Evolutionary conservation across 441 rosid species (phyloP).

Genomic region (Francoa sonchifolia): DNA sequence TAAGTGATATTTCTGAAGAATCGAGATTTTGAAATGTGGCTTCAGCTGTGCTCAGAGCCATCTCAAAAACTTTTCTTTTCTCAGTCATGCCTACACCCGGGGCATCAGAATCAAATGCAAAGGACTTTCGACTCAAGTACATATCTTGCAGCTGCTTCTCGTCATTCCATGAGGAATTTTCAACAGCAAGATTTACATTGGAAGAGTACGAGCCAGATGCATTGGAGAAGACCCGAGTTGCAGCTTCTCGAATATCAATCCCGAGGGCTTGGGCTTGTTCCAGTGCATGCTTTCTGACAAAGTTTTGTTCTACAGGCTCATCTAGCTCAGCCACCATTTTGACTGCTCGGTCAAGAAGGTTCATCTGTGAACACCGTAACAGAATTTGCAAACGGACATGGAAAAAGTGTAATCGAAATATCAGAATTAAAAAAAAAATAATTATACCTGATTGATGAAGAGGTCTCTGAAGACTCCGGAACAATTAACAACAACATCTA

Average conservation of each 20-base stretch:
- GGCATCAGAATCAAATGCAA: conserved; percentile 85
- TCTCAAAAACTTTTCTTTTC: conserved; percentile 82
- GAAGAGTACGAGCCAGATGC: conserved; percentile 93
- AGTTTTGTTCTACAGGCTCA: conserved; percentile 79
- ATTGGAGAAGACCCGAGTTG: conserved; percentile 80
- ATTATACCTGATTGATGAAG: conserved; percentile 80
- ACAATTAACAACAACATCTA: conserved; percentile 95
- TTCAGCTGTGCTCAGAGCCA: conserved; percentile 91
- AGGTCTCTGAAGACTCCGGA: conserved; percentile 98
- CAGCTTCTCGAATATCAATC: conserved; percentile 73
- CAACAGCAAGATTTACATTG: conserved; percentile 83
- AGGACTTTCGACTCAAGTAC: conserved; percentile 92
- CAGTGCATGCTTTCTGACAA: conserved; percentile 76
- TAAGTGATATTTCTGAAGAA: conserved; percentile 89
- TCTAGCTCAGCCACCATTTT: conserved; percentile 98
- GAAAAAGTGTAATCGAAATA: neutral
- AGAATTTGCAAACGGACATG: conserved; percentile 7
- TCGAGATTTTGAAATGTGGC: conserved; percentile 97
- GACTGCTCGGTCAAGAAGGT: conserved; percentile 89
- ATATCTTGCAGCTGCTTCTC: conserved; percentile 99
- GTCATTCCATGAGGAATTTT: conserved; percentile 97
- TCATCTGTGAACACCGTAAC: conserved; percentile 45
- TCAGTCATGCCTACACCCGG: conserved; percentile 95
- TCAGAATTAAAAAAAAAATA: neutral
- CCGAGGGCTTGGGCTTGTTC: conserved; percentile 89